phyloP scores from a whole-genome alignment of 2,329 filamentous ascomycete genomes.

The Colletotrichum sp. region DNA sequence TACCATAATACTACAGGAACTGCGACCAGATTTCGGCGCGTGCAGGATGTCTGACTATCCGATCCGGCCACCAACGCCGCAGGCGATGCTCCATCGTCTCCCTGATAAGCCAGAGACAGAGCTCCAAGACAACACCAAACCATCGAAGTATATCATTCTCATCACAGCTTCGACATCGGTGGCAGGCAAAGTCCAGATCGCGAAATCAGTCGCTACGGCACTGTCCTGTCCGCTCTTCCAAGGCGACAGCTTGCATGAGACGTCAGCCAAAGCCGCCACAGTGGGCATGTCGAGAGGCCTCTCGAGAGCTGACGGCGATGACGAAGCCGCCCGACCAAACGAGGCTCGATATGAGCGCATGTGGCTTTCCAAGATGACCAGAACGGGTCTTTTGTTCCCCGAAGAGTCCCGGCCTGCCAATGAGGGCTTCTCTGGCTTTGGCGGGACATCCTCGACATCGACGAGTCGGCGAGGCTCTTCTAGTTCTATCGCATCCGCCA shows the following conservation, averaged over 20 bases:
- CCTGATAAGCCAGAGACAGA: constrained; percentile 26
- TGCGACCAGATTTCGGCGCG: accelerated
- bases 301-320: not conserved
- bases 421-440: constrained; percentile 34
- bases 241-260: constrained; percentile 35
- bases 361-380: constrained; percentile 36
- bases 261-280: constrained; percentile 30
- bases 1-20: not conserved
- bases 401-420: constrained; percentile 33
- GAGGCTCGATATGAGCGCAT: constrained; percentile 33
- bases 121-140: not conserved
- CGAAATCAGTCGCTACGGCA: constrained; percentile 27
- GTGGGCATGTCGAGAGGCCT: constrained; percentile 5
- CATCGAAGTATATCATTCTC: constrained; percentile 31
- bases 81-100: constrained; percentile 25
- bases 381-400: constrained; percentile 34
- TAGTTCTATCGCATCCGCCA: constrained; percentile 24
- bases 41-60: not conserved
- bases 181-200: constrained; percentile 33
- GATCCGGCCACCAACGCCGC: not conserved
- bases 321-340: constrained; percentile 15
- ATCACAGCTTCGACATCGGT: constrained; percentile 29
- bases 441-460: constrained; percentile 26
- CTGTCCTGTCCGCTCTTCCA: constrained; percentile 30
- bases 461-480: constrained; percentile 29